Percentiles rank a stretch among this genome's conserved stretches.
These are phyloP conservation scores for Hemileia vastatrix DNA, from an alignment of 1,284 basidiomycete genomes.

Conservation along the genomic window DNA sequence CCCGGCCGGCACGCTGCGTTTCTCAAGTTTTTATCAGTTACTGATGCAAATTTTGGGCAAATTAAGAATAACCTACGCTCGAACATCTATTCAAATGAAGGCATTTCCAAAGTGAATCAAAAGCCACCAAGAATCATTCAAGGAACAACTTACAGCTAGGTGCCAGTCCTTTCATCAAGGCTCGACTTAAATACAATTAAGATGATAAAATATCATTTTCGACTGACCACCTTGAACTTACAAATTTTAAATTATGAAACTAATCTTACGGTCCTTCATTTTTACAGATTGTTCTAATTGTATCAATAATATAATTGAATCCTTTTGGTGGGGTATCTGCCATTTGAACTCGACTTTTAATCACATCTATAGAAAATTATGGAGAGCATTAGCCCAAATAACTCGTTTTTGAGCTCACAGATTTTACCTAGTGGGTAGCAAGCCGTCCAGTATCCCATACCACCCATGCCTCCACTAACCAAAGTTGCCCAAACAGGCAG, in stretches of 20 bases:
- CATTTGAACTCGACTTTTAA: conserved; percentile 82
- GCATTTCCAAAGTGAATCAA: conserved; percentile 45
- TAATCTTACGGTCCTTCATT: conserved; percentile 65
- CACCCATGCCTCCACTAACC: conserved; percentile 75
- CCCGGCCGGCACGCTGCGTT: conserved; percentile 76
- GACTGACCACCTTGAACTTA: conserved; percentile 48
- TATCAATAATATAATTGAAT: conserved; percentile 62
- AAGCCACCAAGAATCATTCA: conserved; percentile 61
- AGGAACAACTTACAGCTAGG: conserved; percentile 53
- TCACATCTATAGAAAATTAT: conserved; percentile 56
- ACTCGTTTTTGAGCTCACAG: neutral
- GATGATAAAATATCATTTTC: neutral
- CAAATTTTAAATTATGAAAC: conserved; percentile 5
- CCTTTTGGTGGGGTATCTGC: conserved; percentile 66
- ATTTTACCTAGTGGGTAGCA: conserved; percentile 69
- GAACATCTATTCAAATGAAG: conserved; percentile 28
- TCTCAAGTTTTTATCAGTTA: conserved; percentile 39
- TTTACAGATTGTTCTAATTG: conserved; percentile 58
- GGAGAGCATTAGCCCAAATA: neutral
- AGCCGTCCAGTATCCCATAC: conserved; percentile 84
- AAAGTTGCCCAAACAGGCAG: conserved; percentile 83
- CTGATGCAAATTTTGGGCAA: conserved; percentile 3
- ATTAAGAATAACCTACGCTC: conserved; percentile 32
- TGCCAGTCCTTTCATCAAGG: conserved; percentile 23
- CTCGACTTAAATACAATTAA: conserved; percentile 8